Evolutionary conservation across 2,329 filamentous ascomycete genomes (phyloP), one percentile per base, ranked within the genome.

Genomic region (Chalaropsis thielavioides): DNA sequence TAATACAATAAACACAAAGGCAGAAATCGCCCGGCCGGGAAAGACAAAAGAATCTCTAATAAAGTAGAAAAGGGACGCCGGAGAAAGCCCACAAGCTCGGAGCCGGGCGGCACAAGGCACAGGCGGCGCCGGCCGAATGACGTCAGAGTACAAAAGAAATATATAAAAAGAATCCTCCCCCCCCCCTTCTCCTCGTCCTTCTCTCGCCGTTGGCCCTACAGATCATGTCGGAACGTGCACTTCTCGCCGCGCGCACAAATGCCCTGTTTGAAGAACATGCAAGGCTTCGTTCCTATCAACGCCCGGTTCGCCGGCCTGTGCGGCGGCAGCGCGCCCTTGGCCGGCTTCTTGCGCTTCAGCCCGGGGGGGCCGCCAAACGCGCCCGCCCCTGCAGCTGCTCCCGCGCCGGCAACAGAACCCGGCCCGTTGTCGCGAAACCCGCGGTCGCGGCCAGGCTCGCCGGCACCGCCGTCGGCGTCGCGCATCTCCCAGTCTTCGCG

Each of bases 201-300:
- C 44, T 46, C 43, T 19, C 19, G 2, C 43, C 19, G 17, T 8
- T 46, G 6, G 44, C 7, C 44, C 22, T 44, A 64, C n/a, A 64
- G 3, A 31, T 88, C 85, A 71, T 90, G 87, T 65, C 86, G 80
- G 73, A 87, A 90, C 1, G 87, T 89, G 75, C 87, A 90, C 70
- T 84, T 84, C 43, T 87, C 85, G 24, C 87, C 87, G 72, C 89
- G 86, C 6, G 82, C 83, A 74, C 87, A 90, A 71, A 85, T 85
- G 15, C 87, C 87, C 71, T 87, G 82, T 66, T 82, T 79, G 78
- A 79, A 90, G 73, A 89, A 90, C 22, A 80, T 81, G 73, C 87
- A 90, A 4, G 85, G 80, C 71, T 87, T 84, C 54, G 85, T 87
- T 64, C 84, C 83, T 61, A 84, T 83, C 15, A 84, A 76, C 15